Base-by-base conservation (phyloP, 2,329 filamentous ascomycete genomes). In the Calonectria montana region DNA sequence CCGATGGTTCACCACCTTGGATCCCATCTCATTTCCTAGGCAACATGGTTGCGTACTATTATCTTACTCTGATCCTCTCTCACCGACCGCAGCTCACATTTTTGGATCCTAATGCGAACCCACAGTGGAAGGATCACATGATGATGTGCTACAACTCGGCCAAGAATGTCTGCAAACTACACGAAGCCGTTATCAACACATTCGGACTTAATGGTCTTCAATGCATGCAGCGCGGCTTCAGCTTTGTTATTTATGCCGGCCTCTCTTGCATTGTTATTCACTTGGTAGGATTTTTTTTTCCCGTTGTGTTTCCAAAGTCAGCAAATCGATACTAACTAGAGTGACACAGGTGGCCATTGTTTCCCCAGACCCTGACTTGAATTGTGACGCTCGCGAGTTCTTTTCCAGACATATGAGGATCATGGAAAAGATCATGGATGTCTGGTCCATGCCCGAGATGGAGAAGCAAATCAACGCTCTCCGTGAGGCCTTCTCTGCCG, bases 371-470 rank as follows among this genome's bases (percentile, higher is more conserved):
- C 94, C 95, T 1, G 94, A 97, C 45, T 90, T 98, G 69, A 96
- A 97, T 80, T 87, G 88, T 0, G 95, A 98, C 81, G 94, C 96
- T 7, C 90, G 94, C 37, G 93, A 96, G 73, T 98, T 94, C 81
- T 98, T 98, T 80, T 94, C 94, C 2, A 90, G 96, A 59, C 96
- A 98, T 78, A 98, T 98, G 96, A 92, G 96, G 67, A 93, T 98
- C 43, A 87, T 98, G 70, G 96, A 98, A 82, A 92, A 91, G 75
- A 97, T 95, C 77, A 94, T 94, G 80, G 88, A 90, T 10, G 91
- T 92, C 5, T 97, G 94, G 93, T 93, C 94, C 2, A 95, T 97
- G 90, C 93, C 94, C 2, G 96, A 98, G 78, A 93, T 98, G 84
- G 93, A 97, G 81, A 92, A 92, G 65, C 95, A 98, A 82, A 95